Evolutionary conservation across 345 rosid genomes (phyloP), one percentile per base, ranked within the genome.

Genomic region (Iberis pinnata): DNA sequence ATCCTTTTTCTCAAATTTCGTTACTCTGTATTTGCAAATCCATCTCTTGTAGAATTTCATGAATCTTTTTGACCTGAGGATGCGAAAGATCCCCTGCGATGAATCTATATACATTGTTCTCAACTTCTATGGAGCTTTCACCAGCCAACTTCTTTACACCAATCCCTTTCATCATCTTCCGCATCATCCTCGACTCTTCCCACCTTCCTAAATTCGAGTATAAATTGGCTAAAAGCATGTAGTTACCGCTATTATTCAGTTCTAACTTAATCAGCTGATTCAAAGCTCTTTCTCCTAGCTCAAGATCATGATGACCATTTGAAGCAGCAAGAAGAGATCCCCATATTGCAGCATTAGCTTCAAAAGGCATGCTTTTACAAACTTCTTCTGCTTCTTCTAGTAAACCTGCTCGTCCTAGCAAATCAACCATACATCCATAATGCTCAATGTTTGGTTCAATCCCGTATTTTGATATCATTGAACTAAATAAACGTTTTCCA

Each of bases 311-410:
- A 73, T 83, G 76, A 48, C 68, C 73, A 62, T 60, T 72, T 14
- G 93, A 71, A 60, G 88, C 78, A 54, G 85, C 79, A 48, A 86
- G 95, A 54, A 85, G 78, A 18, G 93, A 81, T 32, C 87, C 95
- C 89, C 93, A 86, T 57, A 83, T 73, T 38, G 92, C 78, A 4
- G 86, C 86, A 53, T 75, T 83, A 7, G 84, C 73, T 63, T 78
- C 73, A 46, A 74, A 78, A 11, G 97, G 88, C 93, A 86, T 86
- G 18, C 13, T 45, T 43, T 31, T 52, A 24, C 71, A 35, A 45
- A 81, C 64, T 68, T 71, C 60, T 52, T 56, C 53, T 4, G 95
- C 95, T 63, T 81, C 89, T 15, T 36, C 45, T 32, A 89, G 83
- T 40, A 53, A 66, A 35, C 88, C 86, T 25, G 78, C 86, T 52